Evolutionary conservation across 495 filamentous ascomycete species (phyloP), one percentile per base, ranked within the genome.

Genomic region (Cryomyces antarcticus): DNA sequence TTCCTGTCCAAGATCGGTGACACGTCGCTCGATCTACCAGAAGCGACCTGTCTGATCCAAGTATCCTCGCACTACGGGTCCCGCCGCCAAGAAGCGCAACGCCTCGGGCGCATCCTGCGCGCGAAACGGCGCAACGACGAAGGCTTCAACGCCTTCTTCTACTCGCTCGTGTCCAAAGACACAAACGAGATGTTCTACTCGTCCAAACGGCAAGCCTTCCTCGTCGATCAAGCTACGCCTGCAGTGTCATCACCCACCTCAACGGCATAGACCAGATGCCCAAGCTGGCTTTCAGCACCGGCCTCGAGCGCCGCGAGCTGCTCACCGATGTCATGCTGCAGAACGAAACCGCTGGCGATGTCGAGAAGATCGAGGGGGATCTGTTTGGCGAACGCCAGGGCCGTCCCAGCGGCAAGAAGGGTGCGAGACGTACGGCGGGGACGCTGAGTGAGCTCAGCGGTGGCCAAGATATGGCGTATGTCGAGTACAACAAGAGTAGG

Each of bases 101-200:
- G 89, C 2, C 71, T 99, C 1, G 89, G 89, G 7, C 80, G 89
- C 31, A 99, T 99, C 53, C 77, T 99, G 7, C 73, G 89, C 54
- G 89, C 89, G 17, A 99, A 99, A 60, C 77, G 89, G 30, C 70
- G 92, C 48, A 96, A 95, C 54, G 89, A 99, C 61, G 89, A 96
- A 59, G 92, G 92, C 13, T 99, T 99, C 63, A 99, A 99, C 61
- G 89, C 89, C 0, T 99, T 99, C 64, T 99, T 99, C 64, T 99
- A 99, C 62, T 89, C 83, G 0, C 69, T 99, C 4, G 89, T 99
- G 30, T 89, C 82, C 7, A 95, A 95, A 58, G 89, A 96, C 58
- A 99, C 89, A 2, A 73, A 83, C 41, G 89, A 99, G 62, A 96
- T 99, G 92, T 88, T 78, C 59, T 99, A 94, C 65, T 95, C 89